A percentile compares a stretch with the other conserved stretches of the same genome.
phyloP scores from a whole-genome alignment of 2,329 filamentous ascomycete species.

The Colletotrichum horii region DNA sequence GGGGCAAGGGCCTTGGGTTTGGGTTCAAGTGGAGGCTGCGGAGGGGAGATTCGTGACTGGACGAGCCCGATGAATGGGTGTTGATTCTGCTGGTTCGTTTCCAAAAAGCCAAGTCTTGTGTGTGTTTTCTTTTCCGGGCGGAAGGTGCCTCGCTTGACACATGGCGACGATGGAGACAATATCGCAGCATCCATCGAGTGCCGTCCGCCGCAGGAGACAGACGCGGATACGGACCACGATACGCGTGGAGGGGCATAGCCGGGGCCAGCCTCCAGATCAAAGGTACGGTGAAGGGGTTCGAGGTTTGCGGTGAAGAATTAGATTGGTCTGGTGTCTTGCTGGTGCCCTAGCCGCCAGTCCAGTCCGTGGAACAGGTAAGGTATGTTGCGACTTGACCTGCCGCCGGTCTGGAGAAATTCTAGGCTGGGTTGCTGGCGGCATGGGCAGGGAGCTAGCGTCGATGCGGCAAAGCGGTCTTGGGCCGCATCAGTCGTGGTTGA shows the following conservation, averaged over 20 bases:
- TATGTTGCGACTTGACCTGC: neutral
- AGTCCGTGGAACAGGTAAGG: too few relatives aligned
- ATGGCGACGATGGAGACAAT: neutral
- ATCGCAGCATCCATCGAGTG: neutral
- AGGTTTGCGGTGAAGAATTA: conserved; percentile 16
- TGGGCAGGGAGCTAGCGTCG: neutral
- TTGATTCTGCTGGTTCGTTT: neutral
- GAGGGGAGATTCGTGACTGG: neutral
- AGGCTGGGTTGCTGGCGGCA: neutral
- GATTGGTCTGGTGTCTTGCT: neutral
- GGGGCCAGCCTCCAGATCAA: neutral
- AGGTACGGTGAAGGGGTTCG: conserved; percentile 1
- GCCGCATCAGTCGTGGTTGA: neutral
- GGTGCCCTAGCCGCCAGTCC: neutral
- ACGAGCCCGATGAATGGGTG: neutral
- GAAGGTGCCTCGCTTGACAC: neutral
- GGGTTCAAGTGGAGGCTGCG: conserved; percentile 1
- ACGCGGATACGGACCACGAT: neutral
- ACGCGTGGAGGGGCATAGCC: neutral
- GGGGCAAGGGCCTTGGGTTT: neutral
- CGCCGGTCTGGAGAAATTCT: neutral
- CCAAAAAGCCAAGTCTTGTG: neutral
- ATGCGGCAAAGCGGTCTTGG: conserved; percentile 5
- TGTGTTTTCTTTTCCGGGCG: neutral
- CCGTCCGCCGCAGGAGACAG: neutral